phyloP scores from a whole-genome alignment of 1,284 basidiomycete species.

The Meripilus lineatus region DNA sequence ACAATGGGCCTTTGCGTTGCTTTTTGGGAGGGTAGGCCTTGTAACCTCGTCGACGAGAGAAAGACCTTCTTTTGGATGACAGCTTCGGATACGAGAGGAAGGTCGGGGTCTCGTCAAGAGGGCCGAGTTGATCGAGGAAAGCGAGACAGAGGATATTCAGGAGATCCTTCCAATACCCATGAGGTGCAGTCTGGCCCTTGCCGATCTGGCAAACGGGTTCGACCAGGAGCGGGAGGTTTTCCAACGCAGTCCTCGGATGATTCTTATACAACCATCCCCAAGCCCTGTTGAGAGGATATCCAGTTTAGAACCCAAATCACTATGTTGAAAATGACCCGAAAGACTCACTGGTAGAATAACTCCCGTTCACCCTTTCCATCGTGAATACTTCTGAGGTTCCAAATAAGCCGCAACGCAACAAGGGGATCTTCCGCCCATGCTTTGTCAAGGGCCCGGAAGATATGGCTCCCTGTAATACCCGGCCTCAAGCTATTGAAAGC shows the following conservation, averaged over 20 bases:
- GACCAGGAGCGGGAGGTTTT: constrained; percentile 47
- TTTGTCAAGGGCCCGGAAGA: constrained; percentile 33
- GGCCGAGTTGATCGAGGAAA: constrained; percentile 39
- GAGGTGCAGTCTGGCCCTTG: constrained; percentile 29
- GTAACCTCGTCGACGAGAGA: background rate
- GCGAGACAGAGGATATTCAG: constrained; percentile 58
- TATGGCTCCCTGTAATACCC: constrained; percentile 14
- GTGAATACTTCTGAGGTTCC: constrained; percentile 57
- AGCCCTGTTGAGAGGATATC: constrained; percentile 30
- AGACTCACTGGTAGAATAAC: constrained; percentile 44
- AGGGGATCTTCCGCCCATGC: constrained; percentile 51
- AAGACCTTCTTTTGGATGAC: background rate
- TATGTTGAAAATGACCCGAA: background rate
- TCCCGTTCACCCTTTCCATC: constrained; percentile 54
- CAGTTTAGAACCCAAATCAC: constrained; percentile 2
- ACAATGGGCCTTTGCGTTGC: too few species aligned
- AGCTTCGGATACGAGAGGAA: constrained; percentile 31
- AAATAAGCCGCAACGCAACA: constrained; percentile 54
- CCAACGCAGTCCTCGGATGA: constrained; percentile 59
- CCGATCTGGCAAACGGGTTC: constrained; percentile 37
- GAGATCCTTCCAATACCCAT: constrained; percentile 69
- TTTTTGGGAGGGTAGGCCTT: background rate
- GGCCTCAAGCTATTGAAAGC: constrained; percentile 41
- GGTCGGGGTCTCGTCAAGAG: constrained; percentile 13
- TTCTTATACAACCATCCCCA: constrained; percentile 62